These are phyloP conservation scores for Viola odorata DNA, from an alignment of 345 rosid species.

Conservation along the genomic window DNA sequence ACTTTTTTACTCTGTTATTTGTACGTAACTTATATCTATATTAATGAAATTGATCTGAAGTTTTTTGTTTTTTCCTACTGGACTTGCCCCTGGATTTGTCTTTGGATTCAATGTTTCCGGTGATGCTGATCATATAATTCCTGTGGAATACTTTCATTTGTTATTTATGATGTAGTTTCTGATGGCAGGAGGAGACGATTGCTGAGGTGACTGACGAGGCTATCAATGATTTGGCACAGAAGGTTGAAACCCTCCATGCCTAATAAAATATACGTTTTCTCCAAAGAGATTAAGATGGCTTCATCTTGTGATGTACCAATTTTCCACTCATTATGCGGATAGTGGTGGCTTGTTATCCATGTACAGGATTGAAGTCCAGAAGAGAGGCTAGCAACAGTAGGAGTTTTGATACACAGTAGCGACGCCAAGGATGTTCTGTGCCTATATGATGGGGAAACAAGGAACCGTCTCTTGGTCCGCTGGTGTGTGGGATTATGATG, in stretches of 20 bases:
- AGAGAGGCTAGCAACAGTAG: slow-evolving; percentile 5
- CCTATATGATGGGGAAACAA: too few relatives aligned
- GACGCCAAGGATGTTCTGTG: too few relatives aligned
- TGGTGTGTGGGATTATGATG: too few relatives aligned
- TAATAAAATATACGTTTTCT: slow-evolving; percentile 17
- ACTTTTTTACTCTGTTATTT: too few relatives aligned
- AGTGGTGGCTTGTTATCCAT: not conserved
- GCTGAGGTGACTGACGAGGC: slow-evolving; percentile 41
- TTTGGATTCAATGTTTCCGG: too few relatives aligned
- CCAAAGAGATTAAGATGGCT: not conserved
- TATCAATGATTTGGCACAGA: slow-evolving; percentile 44
- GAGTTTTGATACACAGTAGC: not conserved
- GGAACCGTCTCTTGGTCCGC: too few relatives aligned
- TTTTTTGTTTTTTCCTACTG: not conserved
- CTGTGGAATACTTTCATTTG: not conserved
- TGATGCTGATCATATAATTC: not conserved
- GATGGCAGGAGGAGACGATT: slow-evolving; percentile 44
- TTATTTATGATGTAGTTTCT: not conserved
- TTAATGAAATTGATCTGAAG: too few relatives aligned
- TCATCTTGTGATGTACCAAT: not conserved
- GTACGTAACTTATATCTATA: too few relatives aligned
- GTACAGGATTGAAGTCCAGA: not conserved
- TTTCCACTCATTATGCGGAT: not conserved
- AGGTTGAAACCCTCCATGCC: slow-evolving; percentile 47
- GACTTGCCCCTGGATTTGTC: too few relatives aligned